Conservation (phyloP, 2,329 filamentous ascomycete genomes). For the Neofusicoccum sp. region DNA sequence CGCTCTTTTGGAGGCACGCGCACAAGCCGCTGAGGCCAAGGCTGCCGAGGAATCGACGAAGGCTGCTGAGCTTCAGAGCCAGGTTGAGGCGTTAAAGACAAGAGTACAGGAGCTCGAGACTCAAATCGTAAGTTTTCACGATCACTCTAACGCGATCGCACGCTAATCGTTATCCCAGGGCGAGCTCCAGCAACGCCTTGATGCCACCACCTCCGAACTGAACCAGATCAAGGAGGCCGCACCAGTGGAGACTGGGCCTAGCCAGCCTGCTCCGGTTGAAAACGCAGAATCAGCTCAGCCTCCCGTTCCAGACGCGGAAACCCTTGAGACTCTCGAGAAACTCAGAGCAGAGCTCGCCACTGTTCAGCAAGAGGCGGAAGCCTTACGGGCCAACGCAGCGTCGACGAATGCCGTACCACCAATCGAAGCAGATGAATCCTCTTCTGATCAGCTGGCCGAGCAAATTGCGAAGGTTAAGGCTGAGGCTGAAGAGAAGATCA, state of each 20-base stretch:
- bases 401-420: conserved; percentile 20
- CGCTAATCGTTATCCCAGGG: conserved; percentile 27
- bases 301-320: neutral
- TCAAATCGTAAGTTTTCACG: conserved; percentile 47
- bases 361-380: conserved; percentile 47
- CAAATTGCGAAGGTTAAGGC: conserved; percentile 39
- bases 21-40: conserved; percentile 38
- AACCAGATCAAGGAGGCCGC: conserved; percentile 26
- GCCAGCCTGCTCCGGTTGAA: neutral
- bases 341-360: conserved; percentile 42
- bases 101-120: conserved; percentile 64
- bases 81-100: conserved; percentile 53
- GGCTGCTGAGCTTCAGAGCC: conserved; percentile 34
- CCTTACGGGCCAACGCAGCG: conserved; percentile 38
- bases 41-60: conserved; percentile 39
- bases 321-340: conserved; percentile 28
- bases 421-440: conserved; percentile 2
- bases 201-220: conserved; percentile 34
- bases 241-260: neutral
- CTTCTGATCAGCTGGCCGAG: conserved; percentile 50
- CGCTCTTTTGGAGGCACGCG: conserved; percentile 36
- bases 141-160: neutral
- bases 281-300: conserved; percentile 6
- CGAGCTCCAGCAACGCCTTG: conserved; percentile 42
- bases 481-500: conserved; percentile 46